A percentile compares a stretch with the other conserved stretches of the same genome.
phyloP scores from a whole-genome alignment of 225 moss, liverwort and hornwort genomes.

The Polytrichum formosum region DNA sequence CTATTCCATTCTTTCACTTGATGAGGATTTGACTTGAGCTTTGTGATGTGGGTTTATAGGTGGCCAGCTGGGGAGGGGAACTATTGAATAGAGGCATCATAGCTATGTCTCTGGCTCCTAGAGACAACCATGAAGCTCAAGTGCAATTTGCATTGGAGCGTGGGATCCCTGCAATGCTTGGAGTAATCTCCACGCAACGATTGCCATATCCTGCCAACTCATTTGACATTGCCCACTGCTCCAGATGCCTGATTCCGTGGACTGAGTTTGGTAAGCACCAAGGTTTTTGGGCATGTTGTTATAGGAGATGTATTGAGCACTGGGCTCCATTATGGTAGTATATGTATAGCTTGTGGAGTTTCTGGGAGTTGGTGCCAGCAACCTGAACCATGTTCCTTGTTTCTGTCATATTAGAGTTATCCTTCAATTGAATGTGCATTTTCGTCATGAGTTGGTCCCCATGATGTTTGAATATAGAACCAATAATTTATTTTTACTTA shows the following conservation, averaged over 20 bases:
- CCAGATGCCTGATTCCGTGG: conserved; percentile 96
- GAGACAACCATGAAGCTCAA: conserved; percentile 96
- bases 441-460: too few species aligned
- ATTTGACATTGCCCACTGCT: conserved; percentile 96
- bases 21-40: too few species aligned
- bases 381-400: too few species aligned
- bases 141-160: conserved; percentile 96
- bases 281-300: background rate
- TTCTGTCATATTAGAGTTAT: too few species aligned
- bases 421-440: too few species aligned
- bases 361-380: too few species aligned
- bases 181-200: conserved; percentile 83
- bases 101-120: conserved; percentile 87
- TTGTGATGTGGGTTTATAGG: conserved; percentile 34
- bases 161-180: conserved; percentile 93
- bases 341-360: too few species aligned
- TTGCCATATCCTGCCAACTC: conserved; percentile 88
- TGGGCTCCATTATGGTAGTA: background rate
- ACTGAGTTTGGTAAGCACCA: conserved; percentile 70
- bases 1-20: too few species aligned
- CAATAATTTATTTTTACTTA: too few species aligned
- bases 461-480: too few species aligned
- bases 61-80: conserved; percentile 97
- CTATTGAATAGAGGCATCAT: conserved; percentile 68
- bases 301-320: background rate